Percentiles rank a stretch among this genome's conserved stretches.
Conservation (phyloP, 2,329 filamentous ascomycete genomes). For the Myotisia sp. region DNA sequence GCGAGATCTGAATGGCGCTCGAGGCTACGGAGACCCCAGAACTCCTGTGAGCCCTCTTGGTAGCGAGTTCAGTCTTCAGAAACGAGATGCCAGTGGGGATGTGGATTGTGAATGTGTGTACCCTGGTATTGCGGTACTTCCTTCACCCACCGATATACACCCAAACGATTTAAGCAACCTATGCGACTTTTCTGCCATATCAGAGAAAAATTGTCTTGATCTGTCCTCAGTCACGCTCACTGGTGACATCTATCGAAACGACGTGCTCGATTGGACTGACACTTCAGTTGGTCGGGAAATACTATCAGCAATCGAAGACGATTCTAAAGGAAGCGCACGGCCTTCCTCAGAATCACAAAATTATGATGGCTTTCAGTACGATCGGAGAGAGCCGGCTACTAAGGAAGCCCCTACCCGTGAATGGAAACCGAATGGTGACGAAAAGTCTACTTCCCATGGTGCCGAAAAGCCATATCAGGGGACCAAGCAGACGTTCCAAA, state of each 20-base stretch:
- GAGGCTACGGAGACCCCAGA: background rate
- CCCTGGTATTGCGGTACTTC: slow-evolving; percentile 10
- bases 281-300: slow-evolving; percentile 5
- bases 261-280: slow-evolving; percentile 5
- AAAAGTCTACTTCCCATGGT: slow-evolving; percentile 2
- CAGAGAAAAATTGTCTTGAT: background rate
- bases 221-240: slow-evolving; percentile 3
- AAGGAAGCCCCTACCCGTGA: background rate
- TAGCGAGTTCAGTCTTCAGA: background rate
- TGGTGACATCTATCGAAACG: slow-evolving; percentile 1
- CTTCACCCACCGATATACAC: slow-evolving; percentile 4
- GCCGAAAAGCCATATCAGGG: background rate
- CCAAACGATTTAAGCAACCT: background rate
- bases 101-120: slow-evolving; percentile 10
- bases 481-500: background rate
- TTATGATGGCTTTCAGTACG: too few relatives aligned
- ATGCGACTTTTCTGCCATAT: background rate
- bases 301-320: slow-evolving; percentile 1
- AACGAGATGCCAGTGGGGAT: slow-evolving; percentile 3
- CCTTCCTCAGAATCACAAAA: background rate
- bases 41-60: slow-evolving; percentile 2
- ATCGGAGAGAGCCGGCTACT: background rate
- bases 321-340: background rate
- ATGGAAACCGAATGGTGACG: too few relatives aligned
- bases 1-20: background rate